Percentiles rank a stretch among this genome's conserved stretches.
Conservation (phyloP, 1,284 basidiomycete genomes). For the Cryptococcus floricola region DNA sequence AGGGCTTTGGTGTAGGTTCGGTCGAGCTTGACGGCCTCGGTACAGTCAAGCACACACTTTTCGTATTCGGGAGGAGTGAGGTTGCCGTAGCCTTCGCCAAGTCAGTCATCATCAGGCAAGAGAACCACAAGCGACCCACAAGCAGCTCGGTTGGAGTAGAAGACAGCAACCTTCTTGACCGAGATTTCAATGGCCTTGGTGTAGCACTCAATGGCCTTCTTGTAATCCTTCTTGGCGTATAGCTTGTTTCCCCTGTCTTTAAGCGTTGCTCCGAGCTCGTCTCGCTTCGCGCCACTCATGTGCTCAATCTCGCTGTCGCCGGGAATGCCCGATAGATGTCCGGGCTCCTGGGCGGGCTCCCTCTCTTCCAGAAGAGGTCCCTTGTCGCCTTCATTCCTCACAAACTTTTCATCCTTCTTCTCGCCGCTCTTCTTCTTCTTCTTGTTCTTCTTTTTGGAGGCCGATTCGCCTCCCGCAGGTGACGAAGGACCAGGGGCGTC, state of each 20-base stretch:
- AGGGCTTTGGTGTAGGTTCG: constrained; percentile 88
- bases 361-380: constrained; percentile 74
- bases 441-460: constrained; percentile 58
- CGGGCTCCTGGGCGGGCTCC: constrained; percentile 34
- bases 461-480: constrained; percentile 40
- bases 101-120: not conserved
- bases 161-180: constrained; percentile 84
- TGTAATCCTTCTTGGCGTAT: constrained; percentile 75
- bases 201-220: constrained; percentile 76
- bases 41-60: constrained; percentile 84
- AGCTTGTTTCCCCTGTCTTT: constrained; percentile 88
- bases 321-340: constrained; percentile 27
- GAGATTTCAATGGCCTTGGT: constrained; percentile 84
- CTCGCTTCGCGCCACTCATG: constrained; percentile 52
- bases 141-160: constrained; percentile 95
- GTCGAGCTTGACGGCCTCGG: constrained; percentile 82
- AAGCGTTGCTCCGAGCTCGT: constrained; percentile 68
- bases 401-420: constrained; percentile 48
- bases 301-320: constrained; percentile 28
- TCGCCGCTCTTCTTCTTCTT: constrained; percentile 52
- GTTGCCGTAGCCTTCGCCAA: constrained; percentile 75
- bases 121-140: constrained; percentile 56
- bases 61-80: constrained; percentile 78
- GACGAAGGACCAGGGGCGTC: constrained; percentile 15
- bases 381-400: constrained; percentile 51